Base-by-base conservation (phyloP, 1,284 basidiomycete species). In the Uromyces viciae-fabae region DNA sequence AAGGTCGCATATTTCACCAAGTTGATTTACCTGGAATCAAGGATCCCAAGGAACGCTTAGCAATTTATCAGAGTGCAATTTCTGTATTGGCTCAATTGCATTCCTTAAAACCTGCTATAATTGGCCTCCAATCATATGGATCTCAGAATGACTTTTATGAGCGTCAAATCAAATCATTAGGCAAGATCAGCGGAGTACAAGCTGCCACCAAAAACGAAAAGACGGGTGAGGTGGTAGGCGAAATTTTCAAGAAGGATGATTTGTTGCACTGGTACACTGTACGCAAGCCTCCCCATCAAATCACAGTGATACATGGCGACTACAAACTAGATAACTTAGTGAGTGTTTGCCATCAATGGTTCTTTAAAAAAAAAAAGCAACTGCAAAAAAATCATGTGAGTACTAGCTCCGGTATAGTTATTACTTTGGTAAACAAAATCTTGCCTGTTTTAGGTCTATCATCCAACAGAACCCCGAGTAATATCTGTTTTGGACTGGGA, bases 401-500 rank as follows among this genome's bases (percentile, higher is more conserved):
- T n/a, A n/a, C n/a, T n/a, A n/a, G n/a, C n/a, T n/a, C n/a, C n/a
- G n/a, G n/a, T n/a, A n/a, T n/a, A n/a, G n/a, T n/a, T n/a, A n/a
- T n/a, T 0, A 22, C 19, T 36, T 71, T 43, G 42, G 14, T 74
- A 3, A 58, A 28, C 3, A 28, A 33, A 5, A 25, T 19, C 22
- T 19, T 25, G 3, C n/a, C 28, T 52, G 5, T 1, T 15, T 7
- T 77, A 85, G 83, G 90, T 98, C 82, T 98, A 95, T 87, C 95
- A 98, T 85, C 92, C 93, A 0, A 94, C 92, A 1, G 92, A 97
- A 86, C 93, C 95, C 81, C 88, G 90, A 64, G 94, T 98, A 1
- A 95, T 98, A 84, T 95, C 94, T 1, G 94, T 98, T 60, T 87
- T 98, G 69, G 95, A 98, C 86, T 98, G 95, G 95, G 95, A 98